Conservation (phyloP, 257 asterid genomes). For the Galeopsis tetrahit region DNA sequence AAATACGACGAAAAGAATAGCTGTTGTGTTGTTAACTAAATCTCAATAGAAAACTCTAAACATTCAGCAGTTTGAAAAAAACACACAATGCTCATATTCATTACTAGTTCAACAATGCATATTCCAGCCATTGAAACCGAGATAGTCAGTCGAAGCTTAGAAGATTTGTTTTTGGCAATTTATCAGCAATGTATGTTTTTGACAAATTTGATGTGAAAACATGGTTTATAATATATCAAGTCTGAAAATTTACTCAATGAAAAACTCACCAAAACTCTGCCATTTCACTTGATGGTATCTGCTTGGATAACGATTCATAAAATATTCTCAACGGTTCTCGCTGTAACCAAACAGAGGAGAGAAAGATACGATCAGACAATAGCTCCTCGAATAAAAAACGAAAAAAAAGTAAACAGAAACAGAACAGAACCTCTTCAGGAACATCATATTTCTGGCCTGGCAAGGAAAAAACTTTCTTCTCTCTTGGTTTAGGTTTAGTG, state of each 20-base stretch:
- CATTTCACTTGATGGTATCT: conserved; percentile 97
- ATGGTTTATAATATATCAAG: not conserved
- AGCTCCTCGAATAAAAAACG: conserved; percentile 10
- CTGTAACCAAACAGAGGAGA: conserved; percentile 45
- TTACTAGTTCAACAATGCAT: conserved; percentile 4
- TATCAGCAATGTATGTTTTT: not conserved
- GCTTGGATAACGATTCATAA: conserved; percentile 81
- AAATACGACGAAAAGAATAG: not conserved
- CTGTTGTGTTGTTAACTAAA: not conserved
- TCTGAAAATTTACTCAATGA: conserved; percentile 10
- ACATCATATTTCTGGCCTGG: conserved; percentile 88
- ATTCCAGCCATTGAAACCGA: not conserved
- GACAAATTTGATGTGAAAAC: not conserved
- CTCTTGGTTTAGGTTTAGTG: conserved; percentile 69
- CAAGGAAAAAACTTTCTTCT: conserved; percentile 80
- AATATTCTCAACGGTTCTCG: conserved; percentile 89
- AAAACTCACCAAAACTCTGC: conserved; percentile 86
- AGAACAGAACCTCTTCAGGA: conserved; percentile 81
- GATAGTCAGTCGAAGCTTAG: no score
- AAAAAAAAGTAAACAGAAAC: conserved; percentile 19
- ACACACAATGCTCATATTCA: not conserved
- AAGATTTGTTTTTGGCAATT: no score
- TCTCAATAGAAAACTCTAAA: conserved; percentile 2
- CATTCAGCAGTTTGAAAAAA: not conserved
- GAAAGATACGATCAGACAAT: conserved; percentile 11